These are phyloP conservation scores for Russula lepida DNA, from an alignment of 768 basidiomycete genomes.

Conservation along the genomic window DNA sequence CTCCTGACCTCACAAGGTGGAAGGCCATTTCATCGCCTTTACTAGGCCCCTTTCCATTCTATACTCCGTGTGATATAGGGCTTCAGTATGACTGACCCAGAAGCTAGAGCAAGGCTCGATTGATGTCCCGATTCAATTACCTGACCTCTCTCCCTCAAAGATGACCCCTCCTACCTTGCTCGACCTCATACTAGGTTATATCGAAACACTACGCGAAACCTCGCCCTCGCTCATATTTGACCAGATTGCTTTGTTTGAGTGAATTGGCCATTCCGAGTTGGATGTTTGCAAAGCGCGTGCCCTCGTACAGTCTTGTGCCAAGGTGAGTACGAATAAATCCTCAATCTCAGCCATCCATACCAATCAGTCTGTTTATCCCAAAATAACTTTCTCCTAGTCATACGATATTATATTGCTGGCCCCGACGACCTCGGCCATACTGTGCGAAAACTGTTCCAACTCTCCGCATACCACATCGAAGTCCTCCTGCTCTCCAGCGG, in stretches of 20 bases:
- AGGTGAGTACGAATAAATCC: constrained; percentile 32
- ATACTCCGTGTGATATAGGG: constrained; percentile 2
- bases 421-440: constrained; percentile 54
- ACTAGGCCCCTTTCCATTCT: constrained; percentile 33
- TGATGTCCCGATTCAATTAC: constrained; percentile 38
- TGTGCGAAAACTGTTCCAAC: constrained; percentile 48
- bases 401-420: constrained; percentile 51
- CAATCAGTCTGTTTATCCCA: constrained; percentile 27
- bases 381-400: constrained; percentile 46
- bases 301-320: constrained; percentile 44
- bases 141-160: constrained; percentile 17
- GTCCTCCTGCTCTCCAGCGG: constrained; percentile 66
- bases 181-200: constrained; percentile 5
- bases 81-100: constrained; percentile 10
- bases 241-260: constrained; percentile 57
- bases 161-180: constrained; percentile 21
- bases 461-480: constrained; percentile 63
- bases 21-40: constrained; percentile 54
- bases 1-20: constrained; percentile 52
- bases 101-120: constrained; percentile 28
- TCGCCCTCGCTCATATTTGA: constrained; percentile 49
- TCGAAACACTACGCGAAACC: constrained; percentile 8
- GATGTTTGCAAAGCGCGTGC: constrained; percentile 58
- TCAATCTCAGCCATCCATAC: background rate
- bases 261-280: constrained; percentile 50